Conservation (phyloP, 768 basidiomycete species). For the Amanita brunnescens region DNA sequence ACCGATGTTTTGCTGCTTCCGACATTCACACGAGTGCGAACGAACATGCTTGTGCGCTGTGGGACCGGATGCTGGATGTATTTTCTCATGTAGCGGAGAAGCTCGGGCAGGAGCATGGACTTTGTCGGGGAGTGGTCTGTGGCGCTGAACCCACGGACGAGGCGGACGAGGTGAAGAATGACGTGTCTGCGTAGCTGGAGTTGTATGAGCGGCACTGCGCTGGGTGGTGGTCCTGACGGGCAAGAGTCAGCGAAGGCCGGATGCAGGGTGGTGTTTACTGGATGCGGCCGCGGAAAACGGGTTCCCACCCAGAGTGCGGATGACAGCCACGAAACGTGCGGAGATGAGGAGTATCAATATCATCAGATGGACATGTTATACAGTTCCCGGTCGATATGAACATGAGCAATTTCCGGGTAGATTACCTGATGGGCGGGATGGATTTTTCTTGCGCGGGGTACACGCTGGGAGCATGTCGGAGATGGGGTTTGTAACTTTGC, state of each 20-base stretch:
- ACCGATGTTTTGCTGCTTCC: constrained; percentile 63
- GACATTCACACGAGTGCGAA: constrained; percentile 48
- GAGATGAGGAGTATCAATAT: constrained; percentile 13
- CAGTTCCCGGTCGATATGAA: constrained; percentile 49
- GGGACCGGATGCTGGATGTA: constrained; percentile 28
- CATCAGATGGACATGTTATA: constrained; percentile 23
- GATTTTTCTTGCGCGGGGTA: constrained; percentile 38
- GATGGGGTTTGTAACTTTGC: constrained; percentile 63
- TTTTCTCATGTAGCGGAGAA: constrained; percentile 27
- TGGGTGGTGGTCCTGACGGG: constrained; percentile 83
- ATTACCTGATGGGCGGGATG: constrained; percentile 65
- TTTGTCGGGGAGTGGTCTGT: constrained; percentile 79
- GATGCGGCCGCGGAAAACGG: constrained; percentile 57
- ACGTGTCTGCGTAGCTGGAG: constrained; percentile 54
- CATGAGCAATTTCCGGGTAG: constrained; percentile 63
- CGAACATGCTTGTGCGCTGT: constrained; percentile 40
- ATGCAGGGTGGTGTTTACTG: constrained; percentile 67
- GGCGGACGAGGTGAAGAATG: constrained; percentile 33
- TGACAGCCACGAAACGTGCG: constrained; percentile 20
- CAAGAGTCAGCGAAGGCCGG: constrained; percentile 57
- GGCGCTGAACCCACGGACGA: constrained; percentile 50
- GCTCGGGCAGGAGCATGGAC: constrained; percentile 23
- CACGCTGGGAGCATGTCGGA: constrained; percentile 30
- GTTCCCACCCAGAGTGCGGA: constrained; percentile 46
- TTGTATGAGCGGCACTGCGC: constrained; percentile 55